phyloP scores from a whole-genome alignment of 768 basidiomycete species.

The Termitomyces heimii region DNA sequence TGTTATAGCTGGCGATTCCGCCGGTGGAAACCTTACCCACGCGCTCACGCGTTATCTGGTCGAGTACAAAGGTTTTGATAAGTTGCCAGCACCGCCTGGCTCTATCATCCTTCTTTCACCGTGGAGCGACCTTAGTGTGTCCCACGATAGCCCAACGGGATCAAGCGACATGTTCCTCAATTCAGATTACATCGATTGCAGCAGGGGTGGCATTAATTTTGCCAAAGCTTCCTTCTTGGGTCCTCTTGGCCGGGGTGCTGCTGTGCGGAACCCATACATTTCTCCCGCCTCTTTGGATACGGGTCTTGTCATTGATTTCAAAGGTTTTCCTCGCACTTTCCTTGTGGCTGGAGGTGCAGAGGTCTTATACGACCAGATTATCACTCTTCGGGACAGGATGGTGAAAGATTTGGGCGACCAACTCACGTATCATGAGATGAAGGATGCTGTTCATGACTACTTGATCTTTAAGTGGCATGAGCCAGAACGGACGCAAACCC shows the following conservation, averaged over 20 bases:
- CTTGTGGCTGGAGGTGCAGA: slow-evolving; percentile 55
- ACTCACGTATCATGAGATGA: slow-evolving; percentile 42
- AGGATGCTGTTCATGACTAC: slow-evolving; percentile 52
- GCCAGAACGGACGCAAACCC: slow-evolving; percentile 43
- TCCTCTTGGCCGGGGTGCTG: slow-evolving; percentile 39
- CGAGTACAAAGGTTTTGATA: slow-evolving; percentile 32
- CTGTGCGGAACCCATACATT: slow-evolving; percentile 44
- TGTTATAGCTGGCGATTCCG: slow-evolving; percentile 68
- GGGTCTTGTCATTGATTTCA: slow-evolving; percentile 34
- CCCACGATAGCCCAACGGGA: slow-evolving; percentile 31
- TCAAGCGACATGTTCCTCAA: slow-evolving; percentile 26
- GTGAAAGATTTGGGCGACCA: slow-evolving; percentile 41
- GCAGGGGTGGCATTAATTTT: slow-evolving; percentile 17
- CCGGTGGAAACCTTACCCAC: slow-evolving; percentile 69
- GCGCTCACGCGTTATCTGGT: slow-evolving; percentile 49
- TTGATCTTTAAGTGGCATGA: slow-evolving; percentile 44
- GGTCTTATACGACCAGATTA: slow-evolving; percentile 46
- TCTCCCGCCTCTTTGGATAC: slow-evolving; percentile 49
- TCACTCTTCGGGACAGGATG: slow-evolving; percentile 43
- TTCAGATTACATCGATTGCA: slow-evolving; percentile 30
- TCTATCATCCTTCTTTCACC: slow-evolving; percentile 51
- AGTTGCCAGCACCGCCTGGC: slow-evolving; percentile 39
- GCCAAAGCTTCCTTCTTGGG: slow-evolving; percentile 39
- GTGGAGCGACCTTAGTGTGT: slow-evolving; percentile 44
- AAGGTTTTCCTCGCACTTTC: slow-evolving; percentile 55